Evolutionary conservation across 164 flowering plant genomes (phyloP), one percentile per base, ranked within the genome.

Genomic region (Brasenia schreberi): DNA sequence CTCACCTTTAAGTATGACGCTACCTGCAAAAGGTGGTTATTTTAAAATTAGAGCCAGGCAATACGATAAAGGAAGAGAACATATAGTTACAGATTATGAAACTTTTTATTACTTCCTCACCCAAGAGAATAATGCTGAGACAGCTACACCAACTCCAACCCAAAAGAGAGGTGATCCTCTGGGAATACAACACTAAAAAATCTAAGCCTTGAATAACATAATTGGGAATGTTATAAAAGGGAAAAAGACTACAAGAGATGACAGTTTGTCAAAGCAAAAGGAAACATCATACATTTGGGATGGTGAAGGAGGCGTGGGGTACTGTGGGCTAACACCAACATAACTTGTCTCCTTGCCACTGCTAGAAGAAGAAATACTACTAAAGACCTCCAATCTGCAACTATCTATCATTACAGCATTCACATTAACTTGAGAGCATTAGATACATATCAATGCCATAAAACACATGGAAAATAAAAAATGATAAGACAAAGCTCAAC

Each of bases 111-210:
- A 19, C 67, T 19, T 71, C 69, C 87, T 79, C 65, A 89, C 96
- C 88, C 84, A 85, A 64, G 98, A 83, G 72, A 87, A 90, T n/a
- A 90, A 71, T 12, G 92, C 98, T 5, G 98, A 92, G 62, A 88
- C 67, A 5, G 90, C 98, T 77, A 92, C 96, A 62, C 98, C 98
- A 74, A 92, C 89, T 68, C 89, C 96, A 73, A 92, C 78, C 98
- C 98, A 92, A 71, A 92, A 92, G 44, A 92, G 87, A 19, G 98
- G 98, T 4, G 96, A 88, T 6, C 96, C 93, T 53, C 98, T 92
- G 69, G 42, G 76, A 70, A 65, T 11, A 75, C 19, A 67, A 39
- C 27, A 56, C 18, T 17, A 45, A 49, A 69, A 19, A 5, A 43
- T 16, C 2, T 19, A 44, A 59, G 61, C 39, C 7, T 19, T 7